Conservation (phyloP, 306 rosid genomes). For the Delonix regia region DNA sequence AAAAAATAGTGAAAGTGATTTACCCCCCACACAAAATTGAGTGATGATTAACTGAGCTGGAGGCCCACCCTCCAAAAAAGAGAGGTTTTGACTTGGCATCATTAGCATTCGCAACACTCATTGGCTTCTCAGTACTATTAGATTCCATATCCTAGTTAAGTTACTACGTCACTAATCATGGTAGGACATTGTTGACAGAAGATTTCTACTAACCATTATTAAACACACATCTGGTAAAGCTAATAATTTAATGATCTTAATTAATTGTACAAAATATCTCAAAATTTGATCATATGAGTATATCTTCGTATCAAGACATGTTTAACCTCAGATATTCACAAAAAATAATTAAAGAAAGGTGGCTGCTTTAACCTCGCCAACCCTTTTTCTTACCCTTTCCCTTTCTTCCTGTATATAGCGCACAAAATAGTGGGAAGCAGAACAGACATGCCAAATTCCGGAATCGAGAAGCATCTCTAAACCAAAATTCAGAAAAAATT, state of each 20-base stretch:
- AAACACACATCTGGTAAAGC: not conserved
- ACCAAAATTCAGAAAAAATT: conserved; percentile 37
- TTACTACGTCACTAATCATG: not conserved
- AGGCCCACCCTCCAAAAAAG: not conserved
- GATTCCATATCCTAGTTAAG: conserved; percentile 14
- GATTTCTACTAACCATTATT: not conserved
- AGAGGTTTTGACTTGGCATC: conserved; percentile 10
- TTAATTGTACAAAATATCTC: not conserved
- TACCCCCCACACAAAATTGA: not conserved
- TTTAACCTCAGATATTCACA: not conserved
- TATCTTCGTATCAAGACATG: too few species aligned
- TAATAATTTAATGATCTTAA: not conserved
- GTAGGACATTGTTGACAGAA: not conserved
- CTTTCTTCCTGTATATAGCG: not conserved
- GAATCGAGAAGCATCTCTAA: conserved; percentile 55
- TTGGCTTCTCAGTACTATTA: not conserved
- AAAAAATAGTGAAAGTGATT: not conserved
- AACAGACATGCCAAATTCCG: conserved; percentile 48
- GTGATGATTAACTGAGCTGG: not conserved
- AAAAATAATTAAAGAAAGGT: too few species aligned
- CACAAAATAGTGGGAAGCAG: conserved; percentile 19
- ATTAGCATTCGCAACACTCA: not conserved
- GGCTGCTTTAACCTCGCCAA: not conserved
- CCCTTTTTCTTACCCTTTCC: not conserved
- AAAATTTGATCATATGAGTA: not conserved